Evolutionary conservation across 352 stramenopile genomes (phyloP).

Genomic region (Pythium utonaiense): DNA sequence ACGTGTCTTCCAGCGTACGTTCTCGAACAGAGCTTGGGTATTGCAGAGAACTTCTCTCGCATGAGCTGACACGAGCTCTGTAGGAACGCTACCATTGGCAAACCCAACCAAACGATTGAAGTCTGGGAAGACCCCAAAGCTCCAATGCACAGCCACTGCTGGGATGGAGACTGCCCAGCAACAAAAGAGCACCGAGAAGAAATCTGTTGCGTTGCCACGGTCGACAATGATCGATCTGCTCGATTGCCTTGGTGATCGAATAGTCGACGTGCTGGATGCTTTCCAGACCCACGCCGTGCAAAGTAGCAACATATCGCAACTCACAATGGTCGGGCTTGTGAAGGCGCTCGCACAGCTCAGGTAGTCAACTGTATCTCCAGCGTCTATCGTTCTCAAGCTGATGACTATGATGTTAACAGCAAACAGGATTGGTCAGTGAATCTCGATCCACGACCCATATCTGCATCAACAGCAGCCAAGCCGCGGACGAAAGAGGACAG

Average conservation of each 20-base stretch:
- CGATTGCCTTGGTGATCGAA: slow-evolving; percentile 58
- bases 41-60: too few relatives aligned
- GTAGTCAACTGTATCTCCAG: too few relatives aligned
- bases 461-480: background rate
- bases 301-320: slow-evolving; percentile 21
- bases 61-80: background rate
- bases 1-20: slow-evolving; percentile 26
- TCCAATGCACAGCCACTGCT: too few relatives aligned
- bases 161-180: background rate
- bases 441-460: background rate
- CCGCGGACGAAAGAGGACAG: background rate
- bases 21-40: background rate
- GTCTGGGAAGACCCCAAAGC: too few relatives aligned
- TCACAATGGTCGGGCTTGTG: slow-evolving; percentile 42
- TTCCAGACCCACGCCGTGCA: slow-evolving; percentile 41
- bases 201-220: slow-evolving; percentile 8
- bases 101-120: background rate
- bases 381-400: background rate
- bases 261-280: slow-evolving; percentile 48
- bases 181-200: background rate
- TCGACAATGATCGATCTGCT: slow-evolving; percentile 53
- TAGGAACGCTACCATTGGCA: background rate
- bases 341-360: slow-evolving; percentile 44
- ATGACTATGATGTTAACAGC: background rate
- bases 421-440: background rate